Evolutionary conservation across 2,329 filamentous ascomycete species (phyloP).

Genomic region (Botrytis deweyae): DNA sequence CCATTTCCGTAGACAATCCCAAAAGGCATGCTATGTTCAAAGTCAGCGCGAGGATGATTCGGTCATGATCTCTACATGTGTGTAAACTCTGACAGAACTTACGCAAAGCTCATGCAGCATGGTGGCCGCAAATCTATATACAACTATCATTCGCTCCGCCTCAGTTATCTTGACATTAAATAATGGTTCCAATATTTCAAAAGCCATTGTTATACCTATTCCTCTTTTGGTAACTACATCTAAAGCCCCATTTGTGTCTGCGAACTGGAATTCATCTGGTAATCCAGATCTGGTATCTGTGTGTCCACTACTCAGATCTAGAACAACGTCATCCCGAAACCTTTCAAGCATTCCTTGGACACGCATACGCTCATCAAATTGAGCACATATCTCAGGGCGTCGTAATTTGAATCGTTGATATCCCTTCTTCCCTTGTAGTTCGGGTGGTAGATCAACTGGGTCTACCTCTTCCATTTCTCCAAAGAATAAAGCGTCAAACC

Average conservation of each 20-base stretch:
- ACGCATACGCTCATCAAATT: background rate
- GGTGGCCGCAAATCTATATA: background rate
- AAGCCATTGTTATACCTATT: slow-evolving; percentile 11
- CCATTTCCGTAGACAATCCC: slow-evolving; percentile 7
- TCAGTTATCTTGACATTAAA: slow-evolving; percentile 15
- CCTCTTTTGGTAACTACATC: background rate
- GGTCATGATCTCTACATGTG: background rate
- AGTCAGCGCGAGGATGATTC: background rate
- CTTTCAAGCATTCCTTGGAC: background rate
- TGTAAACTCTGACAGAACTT: background rate
- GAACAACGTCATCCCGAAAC: slow-evolving; percentile 2
- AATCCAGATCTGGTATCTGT: slow-evolving; percentile 6
- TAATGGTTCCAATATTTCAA: slow-evolving; percentile 14
- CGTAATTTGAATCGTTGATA: slow-evolving; percentile 12
- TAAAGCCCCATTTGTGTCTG: background rate
- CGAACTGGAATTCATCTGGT: background rate
- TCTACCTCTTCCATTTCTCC: slow-evolving; percentile 6
- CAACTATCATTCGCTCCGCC: background rate
- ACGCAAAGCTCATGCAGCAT: slow-evolving; percentile 15
- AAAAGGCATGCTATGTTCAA: slow-evolving; percentile 8
- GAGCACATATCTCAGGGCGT: background rate
- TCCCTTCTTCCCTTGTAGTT: background rate
- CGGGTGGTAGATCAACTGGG: background rate
- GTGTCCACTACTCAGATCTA: slow-evolving; percentile 7
- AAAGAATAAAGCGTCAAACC: slow-evolving; percentile 19